phyloP scores from a whole-genome alignment of 2,329 filamentous ascomycete species.

The Ilyonectria mors-panacis region DNA sequence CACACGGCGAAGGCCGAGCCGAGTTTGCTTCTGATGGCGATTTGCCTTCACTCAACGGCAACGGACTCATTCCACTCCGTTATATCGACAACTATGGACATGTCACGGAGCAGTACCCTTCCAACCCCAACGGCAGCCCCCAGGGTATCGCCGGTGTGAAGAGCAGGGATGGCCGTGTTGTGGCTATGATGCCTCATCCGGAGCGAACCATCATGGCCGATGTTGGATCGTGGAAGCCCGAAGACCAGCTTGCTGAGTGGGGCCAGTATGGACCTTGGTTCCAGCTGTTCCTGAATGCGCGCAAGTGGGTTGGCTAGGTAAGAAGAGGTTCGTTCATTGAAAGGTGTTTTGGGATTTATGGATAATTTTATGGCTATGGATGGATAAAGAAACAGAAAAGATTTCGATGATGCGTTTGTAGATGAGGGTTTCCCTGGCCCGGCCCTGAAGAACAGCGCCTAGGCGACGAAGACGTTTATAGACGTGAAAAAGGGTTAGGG shows the following conservation, averaged over 20 bases:
- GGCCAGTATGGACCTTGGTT: slow-evolving; percentile 89
- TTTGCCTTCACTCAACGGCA: slow-evolving; percentile 69
- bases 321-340: slow-evolving; percentile 25
- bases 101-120: slow-evolving; percentile 87
- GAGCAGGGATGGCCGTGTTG: slow-evolving; percentile 82
- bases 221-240: slow-evolving; percentile 81
- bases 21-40: slow-evolving; percentile 71
- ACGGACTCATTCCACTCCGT: slow-evolving; percentile 81
- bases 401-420: slow-evolving; percentile 23
- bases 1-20: slow-evolving; percentile 78
- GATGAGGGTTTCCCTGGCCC: slow-evolving; percentile 16
- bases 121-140: slow-evolving; percentile 88
- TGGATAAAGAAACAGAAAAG: slow-evolving; percentile 19
- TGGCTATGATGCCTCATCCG: slow-evolving; percentile 95
- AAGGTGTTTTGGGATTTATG: slow-evolving; percentile 25
- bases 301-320: slow-evolving; percentile 83
- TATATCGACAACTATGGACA: slow-evolving; percentile 86
- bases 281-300: slow-evolving; percentile 88
- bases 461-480: no score
- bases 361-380: slow-evolving; percentile 24
- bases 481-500: background rate
- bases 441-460: no score
- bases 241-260: slow-evolving; percentile 73
- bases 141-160: slow-evolving; percentile 85
- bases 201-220: slow-evolving; percentile 90